Percentiles rank a stretch among this genome's conserved stretches.
Conservation (phyloP, 768 basidiomycete genomes). For the Mycena haematopus region DNA sequence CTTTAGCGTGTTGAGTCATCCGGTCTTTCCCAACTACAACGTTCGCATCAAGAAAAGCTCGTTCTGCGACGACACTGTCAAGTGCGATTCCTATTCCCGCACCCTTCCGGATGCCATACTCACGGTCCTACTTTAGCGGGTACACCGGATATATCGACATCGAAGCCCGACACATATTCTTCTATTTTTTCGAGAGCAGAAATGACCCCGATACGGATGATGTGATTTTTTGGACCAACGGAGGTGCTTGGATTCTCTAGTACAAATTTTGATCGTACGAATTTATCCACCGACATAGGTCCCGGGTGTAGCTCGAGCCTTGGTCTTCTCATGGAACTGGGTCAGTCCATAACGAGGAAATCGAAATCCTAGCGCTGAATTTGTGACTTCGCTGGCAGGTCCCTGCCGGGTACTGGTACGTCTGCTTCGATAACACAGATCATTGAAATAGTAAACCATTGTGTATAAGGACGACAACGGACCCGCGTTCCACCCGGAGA, state of each 20-base stretch:
- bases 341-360: conserved; percentile 31
- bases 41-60: conserved; percentile 48
- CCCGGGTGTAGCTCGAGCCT: conserved; percentile 52
- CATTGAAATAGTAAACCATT: neutral
- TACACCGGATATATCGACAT: conserved; percentile 77
- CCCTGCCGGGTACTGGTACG: conserved; percentile 64
- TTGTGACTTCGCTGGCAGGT: conserved; percentile 43
- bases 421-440: neutral
- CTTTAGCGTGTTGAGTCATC: conserved; percentile 50
- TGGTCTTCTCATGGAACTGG: conserved; percentile 77
- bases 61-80: conserved; percentile 49
- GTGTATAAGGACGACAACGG: conserved; percentile 45
- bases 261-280: neutral
- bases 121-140: conserved; percentile 38
- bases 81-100: conserved; percentile 32
- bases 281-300: conserved; percentile 33
- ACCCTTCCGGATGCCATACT: neutral
- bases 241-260: conserved; percentile 39
- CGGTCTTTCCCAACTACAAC: conserved; percentile 49
- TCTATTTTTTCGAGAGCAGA: conserved; percentile 82
- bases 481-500: conserved; percentile 60
- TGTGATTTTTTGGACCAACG: conserved; percentile 63
- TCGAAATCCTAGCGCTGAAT: neutral
- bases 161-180: conserved; percentile 67
- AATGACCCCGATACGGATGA: conserved; percentile 64